Base-by-base conservation (phyloP, 23 red algal genomes). In the Gracilaria gracilis region DNA sequence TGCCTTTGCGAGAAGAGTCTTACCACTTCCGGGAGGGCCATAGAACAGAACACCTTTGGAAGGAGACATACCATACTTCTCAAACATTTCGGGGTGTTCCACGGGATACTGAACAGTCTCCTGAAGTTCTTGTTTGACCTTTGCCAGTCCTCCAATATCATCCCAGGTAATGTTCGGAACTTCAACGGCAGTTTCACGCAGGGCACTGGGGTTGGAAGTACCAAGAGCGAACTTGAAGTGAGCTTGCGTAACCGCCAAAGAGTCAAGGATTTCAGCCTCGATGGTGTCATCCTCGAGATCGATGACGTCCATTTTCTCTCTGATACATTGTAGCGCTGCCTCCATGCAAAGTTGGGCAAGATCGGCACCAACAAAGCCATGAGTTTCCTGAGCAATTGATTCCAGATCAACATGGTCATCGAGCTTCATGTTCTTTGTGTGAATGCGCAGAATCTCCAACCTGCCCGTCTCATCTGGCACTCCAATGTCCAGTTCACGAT, bases 291-390 rank as follows among this genome's bases (percentile, higher is more conserved):
- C 97, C 28, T 99, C 97, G 34, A 99, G 84, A 42, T 99, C 97
- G 51, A 99, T 99, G 17, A 99, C 80, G 84, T 99, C 97, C 97
- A 99, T 99, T 66, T 99, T 99, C 70, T 99, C 97, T 67, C 97
- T 86, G 49, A 99, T 99, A 51, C 97, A 99, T 44, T 99, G 97
- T 37, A 99, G 89, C 9, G 97, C 97, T 17, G 94, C 95, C 76
- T 99, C 97, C 23, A 91, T 99, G 82, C 97, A 99, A 38, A 99
- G 88, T 66, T 99, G 97, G 24, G 97, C 97, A 37, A 99, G 64
- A 69, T 99, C 97, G 20, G 97, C 94, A 57, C 97, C 97, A 64
- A 99, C 97, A 82, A 95, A 99, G 39, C 97, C 97, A 59, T 99
- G 97, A 72, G 97, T 99, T 54, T 99, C 97, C 28, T 87, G 59